A percentile compares a stretch with the other conserved stretches of the same genome.
phyloP scores from a whole-genome alignment of 2,329 filamentous ascomycete genomes.

The Diaporthe destruens region DNA sequence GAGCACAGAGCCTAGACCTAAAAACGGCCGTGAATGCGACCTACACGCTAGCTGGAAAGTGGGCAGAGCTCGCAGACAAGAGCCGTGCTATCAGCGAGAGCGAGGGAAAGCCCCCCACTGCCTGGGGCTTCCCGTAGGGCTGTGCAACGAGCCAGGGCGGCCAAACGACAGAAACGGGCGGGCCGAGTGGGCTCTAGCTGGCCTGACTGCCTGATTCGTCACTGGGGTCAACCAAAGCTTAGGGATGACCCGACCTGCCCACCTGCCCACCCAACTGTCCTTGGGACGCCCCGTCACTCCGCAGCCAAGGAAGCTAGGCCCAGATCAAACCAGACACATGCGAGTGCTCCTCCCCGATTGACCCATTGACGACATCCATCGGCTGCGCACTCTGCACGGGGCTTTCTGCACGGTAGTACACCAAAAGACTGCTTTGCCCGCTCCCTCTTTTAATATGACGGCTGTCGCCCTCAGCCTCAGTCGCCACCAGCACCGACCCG shows the following conservation, averaged over 20 bases:
- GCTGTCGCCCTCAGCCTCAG: conserved; percentile 40
- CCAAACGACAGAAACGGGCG: conserved; percentile 26
- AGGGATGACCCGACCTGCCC: conserved; percentile 22
- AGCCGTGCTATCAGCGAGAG: conserved; percentile 23
- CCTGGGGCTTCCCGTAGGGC: conserved; percentile 32
- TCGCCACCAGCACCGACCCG: conserved; percentile 37
- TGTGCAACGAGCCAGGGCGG: conserved; percentile 29
- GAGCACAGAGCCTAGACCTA: conserved; percentile 5
- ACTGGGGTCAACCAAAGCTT: conserved; percentile 12
- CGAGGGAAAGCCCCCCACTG: conserved; percentile 3
- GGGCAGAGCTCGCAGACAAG: background rate
- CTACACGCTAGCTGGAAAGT: background rate
- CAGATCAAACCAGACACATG: conserved; percentile 28
- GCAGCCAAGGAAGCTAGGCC: conserved; percentile 26
- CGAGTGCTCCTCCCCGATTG: conserved; percentile 3
- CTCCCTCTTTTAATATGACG: conserved; percentile 40
- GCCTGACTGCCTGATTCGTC: conserved; percentile 24
- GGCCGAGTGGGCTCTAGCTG: conserved; percentile 21
- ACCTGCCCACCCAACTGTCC: background rate
- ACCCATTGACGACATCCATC: conserved; percentile 32
- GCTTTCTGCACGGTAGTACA: conserved; percentile 11
- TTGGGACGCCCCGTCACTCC: conserved; percentile 29
- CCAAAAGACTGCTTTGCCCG: background rate
- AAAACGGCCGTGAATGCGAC: conserved; percentile 17
- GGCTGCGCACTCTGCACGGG: conserved; percentile 30